Evolutionary conservation across 352 stramenopile species (phyloP).

Genomic region (Phytophthora ramorum): DNA sequence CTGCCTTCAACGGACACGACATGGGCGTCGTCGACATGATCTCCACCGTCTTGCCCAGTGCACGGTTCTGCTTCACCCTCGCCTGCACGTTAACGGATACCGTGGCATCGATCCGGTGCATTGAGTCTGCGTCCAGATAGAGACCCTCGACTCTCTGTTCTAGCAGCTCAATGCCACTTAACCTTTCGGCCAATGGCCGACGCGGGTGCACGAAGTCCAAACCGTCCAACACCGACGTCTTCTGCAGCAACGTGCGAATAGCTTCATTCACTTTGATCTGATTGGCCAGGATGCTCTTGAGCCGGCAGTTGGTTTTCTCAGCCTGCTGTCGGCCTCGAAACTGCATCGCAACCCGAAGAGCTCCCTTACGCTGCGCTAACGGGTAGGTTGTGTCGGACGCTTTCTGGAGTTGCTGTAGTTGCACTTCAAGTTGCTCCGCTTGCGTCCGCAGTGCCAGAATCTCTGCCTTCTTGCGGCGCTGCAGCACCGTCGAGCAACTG

Average conservation of each 20-base stretch:
- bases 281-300: constrained; percentile 29
- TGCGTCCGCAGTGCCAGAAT: constrained; percentile 28
- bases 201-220: constrained; percentile 31
- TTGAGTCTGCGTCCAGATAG: constrained; percentile 27
- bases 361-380: background rate
- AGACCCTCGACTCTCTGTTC: constrained; percentile 20
- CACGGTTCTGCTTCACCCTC: constrained; percentile 11
- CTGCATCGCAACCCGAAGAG: constrained; percentile 10
- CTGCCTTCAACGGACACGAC: constrained; percentile 18
- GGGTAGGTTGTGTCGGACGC: background rate
- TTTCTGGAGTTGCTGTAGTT: constrained; percentile 21
- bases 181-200: constrained; percentile 3
- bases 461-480: constrained; percentile 41
- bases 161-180: constrained; percentile 23
- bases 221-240: constrained; percentile 16
- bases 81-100: constrained; percentile 7
- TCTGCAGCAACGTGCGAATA: constrained; percentile 19
- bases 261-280: constrained; percentile 21
- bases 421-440: constrained; percentile 24
- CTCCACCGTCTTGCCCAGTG: constrained; percentile 26
- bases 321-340: constrained; percentile 8
- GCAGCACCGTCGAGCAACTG: constrained; percentile 27
- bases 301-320: constrained; percentile 29
- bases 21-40: constrained; percentile 34
- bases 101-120: constrained; percentile 11